Evolutionary conservation across 139 green algal species (phyloP).

Genomic region (Coccomyxa sp.): DNA sequence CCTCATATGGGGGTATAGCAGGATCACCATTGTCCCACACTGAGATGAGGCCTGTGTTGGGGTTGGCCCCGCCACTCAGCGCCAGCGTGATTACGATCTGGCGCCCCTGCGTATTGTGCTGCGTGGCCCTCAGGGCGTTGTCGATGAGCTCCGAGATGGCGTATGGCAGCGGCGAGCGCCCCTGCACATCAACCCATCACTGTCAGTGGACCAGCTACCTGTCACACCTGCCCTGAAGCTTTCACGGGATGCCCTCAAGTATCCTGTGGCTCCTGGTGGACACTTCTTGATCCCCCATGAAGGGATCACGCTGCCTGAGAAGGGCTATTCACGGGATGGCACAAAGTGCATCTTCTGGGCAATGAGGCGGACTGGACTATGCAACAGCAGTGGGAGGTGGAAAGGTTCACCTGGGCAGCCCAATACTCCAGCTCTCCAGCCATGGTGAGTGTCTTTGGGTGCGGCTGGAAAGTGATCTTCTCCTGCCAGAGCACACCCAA

Average conservation of each 20-base stretch:
- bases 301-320: not conserved
- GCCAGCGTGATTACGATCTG: constrained; percentile 53
- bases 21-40: constrained; percentile 65
- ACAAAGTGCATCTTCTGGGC: not conserved
- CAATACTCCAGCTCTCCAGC: constrained; percentile 85
- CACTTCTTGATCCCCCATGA: not conserved
- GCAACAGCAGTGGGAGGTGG: too few species aligned
- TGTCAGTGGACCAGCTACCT: not conserved
- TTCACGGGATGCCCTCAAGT: not conserved
- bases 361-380: not conserved
- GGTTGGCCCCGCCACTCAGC: constrained; percentile 17
- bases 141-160: constrained; percentile 79
- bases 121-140: constrained; percentile 68
- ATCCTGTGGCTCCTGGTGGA: not conserved
- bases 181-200: too few species aligned
- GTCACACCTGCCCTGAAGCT: not conserved
- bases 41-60: constrained; percentile 41
- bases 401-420: constrained; percentile 54
- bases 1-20: too few species aligned
- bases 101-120: not conserved
- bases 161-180: constrained; percentile 72
- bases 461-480: constrained; percentile 67
- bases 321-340: not conserved
- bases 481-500: constrained; percentile 31
- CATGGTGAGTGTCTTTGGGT: constrained; percentile 80